Percentiles rank a stretch among this genome's conserved stretches.
These are phyloP conservation scores for Cercospora sojina DNA, from an alignment of 2,329 filamentous ascomycete genomes.

Conservation along the genomic window DNA sequence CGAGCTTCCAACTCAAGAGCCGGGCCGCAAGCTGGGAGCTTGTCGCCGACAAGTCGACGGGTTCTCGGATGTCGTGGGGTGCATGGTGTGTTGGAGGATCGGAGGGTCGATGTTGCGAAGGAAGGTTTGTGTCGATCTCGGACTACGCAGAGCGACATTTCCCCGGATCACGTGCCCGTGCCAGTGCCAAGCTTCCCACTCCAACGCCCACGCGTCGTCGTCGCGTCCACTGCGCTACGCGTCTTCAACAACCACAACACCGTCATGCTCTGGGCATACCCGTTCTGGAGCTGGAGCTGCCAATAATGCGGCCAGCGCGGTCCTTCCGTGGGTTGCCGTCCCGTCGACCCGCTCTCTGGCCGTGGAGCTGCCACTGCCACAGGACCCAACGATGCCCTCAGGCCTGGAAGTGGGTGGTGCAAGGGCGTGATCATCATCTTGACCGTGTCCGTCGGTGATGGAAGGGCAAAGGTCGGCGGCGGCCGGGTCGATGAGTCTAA, in stretches of 20 bases:
- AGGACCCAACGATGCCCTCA: background rate
- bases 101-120: background rate
- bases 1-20: background rate
- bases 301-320: background rate
- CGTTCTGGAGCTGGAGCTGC: background rate
- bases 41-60: background rate
- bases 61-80: background rate
- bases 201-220: background rate
- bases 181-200: background rate
- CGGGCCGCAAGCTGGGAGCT: background rate
- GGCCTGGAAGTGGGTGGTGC: background rate
- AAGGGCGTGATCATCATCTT: background rate
- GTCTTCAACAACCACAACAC: background rate
- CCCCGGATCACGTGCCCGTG: background rate
- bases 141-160: constrained; percentile 1
- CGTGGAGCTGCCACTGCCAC: background rate
- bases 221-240: background rate
- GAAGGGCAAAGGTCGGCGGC: background rate
- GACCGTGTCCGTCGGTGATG: background rate
- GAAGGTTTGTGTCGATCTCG: background rate
- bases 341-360: background rate
- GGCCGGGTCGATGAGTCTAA: background rate
- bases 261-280: background rate
- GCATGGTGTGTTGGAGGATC: background rate
- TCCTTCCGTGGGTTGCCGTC: background rate